Conservation (phyloP, 805 yeast species). For the Sugiyamaella chiloensis region DNA sequence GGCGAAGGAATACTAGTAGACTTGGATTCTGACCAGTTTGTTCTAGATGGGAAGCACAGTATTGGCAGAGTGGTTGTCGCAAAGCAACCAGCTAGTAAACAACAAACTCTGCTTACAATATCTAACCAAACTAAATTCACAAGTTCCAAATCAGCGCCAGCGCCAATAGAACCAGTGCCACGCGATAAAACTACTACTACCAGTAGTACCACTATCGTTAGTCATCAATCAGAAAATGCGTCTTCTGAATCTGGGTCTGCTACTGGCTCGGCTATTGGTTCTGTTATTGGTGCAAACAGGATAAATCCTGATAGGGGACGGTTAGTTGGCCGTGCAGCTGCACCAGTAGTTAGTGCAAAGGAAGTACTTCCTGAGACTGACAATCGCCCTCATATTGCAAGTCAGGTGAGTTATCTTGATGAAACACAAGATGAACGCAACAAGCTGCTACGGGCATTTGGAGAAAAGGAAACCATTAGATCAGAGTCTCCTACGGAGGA, state of each 20-base stretch:
- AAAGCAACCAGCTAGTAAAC: not conserved
- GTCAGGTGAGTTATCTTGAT: constrained; percentile 27
- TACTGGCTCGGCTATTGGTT: too few relatives aligned
- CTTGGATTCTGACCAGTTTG: constrained; percentile 16
- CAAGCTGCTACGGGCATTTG: constrained; percentile 22
- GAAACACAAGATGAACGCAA: constrained; percentile 22
- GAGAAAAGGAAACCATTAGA: constrained; percentile 15
- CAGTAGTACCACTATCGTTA: not conserved
- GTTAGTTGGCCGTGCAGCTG: constrained; percentile 10
- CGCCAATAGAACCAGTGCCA: not conserved
- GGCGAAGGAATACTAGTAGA: constrained; percentile 22
- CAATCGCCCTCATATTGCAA: constrained; percentile 4
- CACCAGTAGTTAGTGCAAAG: constrained; percentile 2
- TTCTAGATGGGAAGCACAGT: constrained; percentile 20
- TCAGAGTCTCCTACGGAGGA: constrained; percentile 16
- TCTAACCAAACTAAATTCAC: not conserved
- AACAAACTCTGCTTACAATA: not conserved
- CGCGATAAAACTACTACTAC: not conserved
- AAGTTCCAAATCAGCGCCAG: not conserved
- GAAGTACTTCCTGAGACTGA: not conserved
- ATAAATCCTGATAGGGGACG: constrained; percentile 3
- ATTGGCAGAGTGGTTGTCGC: not conserved
- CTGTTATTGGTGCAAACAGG: too few relatives aligned
- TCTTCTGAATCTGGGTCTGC: too few relatives aligned
- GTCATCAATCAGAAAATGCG: not conserved